Base-by-base conservation (phyloP, 352 stramenopile species). In the Pythium angustatum region DNA sequence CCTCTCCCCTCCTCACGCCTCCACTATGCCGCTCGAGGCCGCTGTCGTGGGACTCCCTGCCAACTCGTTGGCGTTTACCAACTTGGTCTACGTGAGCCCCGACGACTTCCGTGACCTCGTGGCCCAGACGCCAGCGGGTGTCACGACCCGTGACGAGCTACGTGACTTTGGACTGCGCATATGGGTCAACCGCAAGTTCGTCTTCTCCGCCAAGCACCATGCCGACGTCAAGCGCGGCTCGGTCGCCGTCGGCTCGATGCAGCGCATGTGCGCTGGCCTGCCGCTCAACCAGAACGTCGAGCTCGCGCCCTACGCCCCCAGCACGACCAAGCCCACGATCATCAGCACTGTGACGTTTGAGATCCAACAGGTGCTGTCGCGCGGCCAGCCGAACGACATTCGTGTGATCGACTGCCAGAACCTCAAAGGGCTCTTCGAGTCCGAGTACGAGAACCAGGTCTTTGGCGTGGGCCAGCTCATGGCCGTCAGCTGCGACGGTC, bases 61-160 rank as follows among this genome's bases (percentile, higher is more conserved):
- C 71, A 93, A 95, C 64, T 88, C 84, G 36, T 75, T 90, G 17
- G 86, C 83, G 55, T 92, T 90, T 71, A 92, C 83, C 55, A 95
- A 95, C 76, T 80, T 82, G 68, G 69, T 95, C 17, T 95, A 94
- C 55, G 72, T 93, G 31, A 75, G 88, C 65, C 54, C 78, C 41
- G 79, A 93, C 22, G 84, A 93, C 62, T 93, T 94, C 64, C 76
- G 85, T 62, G 66, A 72, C 48, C 74, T 94, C 48, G 79, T 92
- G 43, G 75, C 75, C 40, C 68, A 85, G 61, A 87, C 76, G 47
- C 86, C 86, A 15, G 66, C 73, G 5, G 81, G 86, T 8, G 58
- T 91, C 55, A 77, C 78, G n/a, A 76, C 72, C 19, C 88, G 88
- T 56, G 86, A 94, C 31, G 75, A 92, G 31, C 64, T 94, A 31